A percentile compares a stretch with the other conserved stretches of the same genome.
Evolutionary conservation across 2,329 filamentous ascomycete genomes (phyloP).

Genomic region (Ophiostoma tasmaniense): DNA sequence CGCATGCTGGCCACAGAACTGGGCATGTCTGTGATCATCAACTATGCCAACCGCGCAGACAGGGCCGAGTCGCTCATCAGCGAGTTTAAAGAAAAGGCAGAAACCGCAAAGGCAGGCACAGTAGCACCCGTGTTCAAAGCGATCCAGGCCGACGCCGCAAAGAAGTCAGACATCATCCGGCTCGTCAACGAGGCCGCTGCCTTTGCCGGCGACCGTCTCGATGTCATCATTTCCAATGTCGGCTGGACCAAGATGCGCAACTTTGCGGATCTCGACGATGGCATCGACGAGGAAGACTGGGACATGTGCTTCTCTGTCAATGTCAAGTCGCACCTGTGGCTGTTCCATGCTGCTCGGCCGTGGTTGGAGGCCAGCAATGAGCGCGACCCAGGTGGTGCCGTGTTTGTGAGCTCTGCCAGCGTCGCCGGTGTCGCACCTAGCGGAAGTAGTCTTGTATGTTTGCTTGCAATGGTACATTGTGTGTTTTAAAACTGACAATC

Average conservation of each 20-base stretch:
- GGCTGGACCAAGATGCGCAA: constrained; percentile 43
- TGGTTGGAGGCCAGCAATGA: constrained; percentile 45
- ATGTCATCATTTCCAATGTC: constrained; percentile 56
- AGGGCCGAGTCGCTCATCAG: background rate
- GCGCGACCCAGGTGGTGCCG: constrained; percentile 29
- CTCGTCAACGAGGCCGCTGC: background rate
- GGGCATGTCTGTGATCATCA: background rate
- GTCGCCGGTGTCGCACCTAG: constrained; percentile 55
- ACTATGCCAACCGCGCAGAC: background rate
- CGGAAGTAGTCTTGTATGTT: constrained; percentile 48
- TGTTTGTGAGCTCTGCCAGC: constrained; percentile 56
- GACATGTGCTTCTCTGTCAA: constrained; percentile 28
- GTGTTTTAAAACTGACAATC: too few relatives aligned
- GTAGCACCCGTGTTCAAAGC: background rate
- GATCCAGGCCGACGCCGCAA: background rate
- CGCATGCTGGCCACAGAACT: background rate
- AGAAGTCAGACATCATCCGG: background rate
- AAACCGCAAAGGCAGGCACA: background rate
- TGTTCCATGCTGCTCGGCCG: constrained; percentile 34
- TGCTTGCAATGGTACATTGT: too few relatives aligned
- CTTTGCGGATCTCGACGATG: constrained; percentile 36
- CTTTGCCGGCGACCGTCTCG: background rate
- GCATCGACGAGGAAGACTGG: constrained; percentile 46
- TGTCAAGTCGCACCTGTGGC: constrained; percentile 7
- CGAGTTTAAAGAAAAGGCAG: background rate